Conservation (phyloP, 371 early-diverging fungal species). For the Entomophthora muscae region DNA sequence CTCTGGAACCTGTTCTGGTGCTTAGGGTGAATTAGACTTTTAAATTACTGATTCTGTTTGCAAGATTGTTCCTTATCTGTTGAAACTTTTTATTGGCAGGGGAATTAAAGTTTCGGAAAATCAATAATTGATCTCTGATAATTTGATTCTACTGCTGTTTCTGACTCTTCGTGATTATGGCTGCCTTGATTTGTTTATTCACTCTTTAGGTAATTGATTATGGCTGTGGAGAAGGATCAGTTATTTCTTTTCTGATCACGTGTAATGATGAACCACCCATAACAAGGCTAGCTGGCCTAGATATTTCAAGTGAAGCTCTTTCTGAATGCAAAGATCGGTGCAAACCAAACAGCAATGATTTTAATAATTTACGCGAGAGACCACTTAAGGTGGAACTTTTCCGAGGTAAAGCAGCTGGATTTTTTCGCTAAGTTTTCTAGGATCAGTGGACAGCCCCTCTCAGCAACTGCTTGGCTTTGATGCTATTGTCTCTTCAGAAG, state of each 20-base stretch:
- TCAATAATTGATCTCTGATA: too few species aligned
- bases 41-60: too few species aligned
- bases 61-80: too few species aligned
- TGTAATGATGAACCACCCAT: conserved; percentile 23
- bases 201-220: conserved; percentile 33
- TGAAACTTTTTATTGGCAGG: too few species aligned
- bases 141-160: too few species aligned
- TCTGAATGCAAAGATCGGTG: conserved; percentile 24
- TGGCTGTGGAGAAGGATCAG: conserved; percentile 56
- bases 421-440: conserved; percentile 14
- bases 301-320: conserved; percentile 23
- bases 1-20: too few species aligned
- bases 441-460: conserved; percentile 27
- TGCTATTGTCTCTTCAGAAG: conserved; percentile 47
- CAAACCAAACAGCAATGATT: conserved; percentile 30
- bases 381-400: conserved; percentile 30
- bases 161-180: too few species aligned
- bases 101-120: too few species aligned
- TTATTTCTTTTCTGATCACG: conserved; percentile 32
- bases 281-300: conserved; percentile 34
- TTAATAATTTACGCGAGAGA: conserved; percentile 18
- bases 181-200: too few species aligned
- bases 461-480: conserved; percentile 24
- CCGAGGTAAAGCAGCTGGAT: conserved; percentile 19
- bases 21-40: too few species aligned